phyloP scores from a whole-genome alignment of 2,329 filamentous ascomycete genomes.

The Curvularia eragrostidis region DNA sequence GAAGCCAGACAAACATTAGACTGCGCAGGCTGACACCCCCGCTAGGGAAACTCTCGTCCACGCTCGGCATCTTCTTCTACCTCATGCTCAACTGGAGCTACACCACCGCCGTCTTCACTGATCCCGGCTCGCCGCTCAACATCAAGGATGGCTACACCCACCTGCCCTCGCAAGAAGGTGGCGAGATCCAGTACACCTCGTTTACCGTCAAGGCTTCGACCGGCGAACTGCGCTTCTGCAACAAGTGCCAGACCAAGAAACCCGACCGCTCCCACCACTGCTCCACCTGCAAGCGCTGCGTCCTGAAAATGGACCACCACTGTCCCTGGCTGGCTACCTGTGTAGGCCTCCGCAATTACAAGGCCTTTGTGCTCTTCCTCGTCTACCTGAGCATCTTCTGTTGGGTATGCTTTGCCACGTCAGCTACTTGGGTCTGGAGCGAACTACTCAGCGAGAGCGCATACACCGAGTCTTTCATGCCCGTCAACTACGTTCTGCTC shows the following conservation, averaged over 20 bases:
- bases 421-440: conserved; percentile 81
- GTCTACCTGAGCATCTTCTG: conserved; percentile 89
- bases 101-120: conserved; percentile 90
- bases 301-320: conserved; percentile 99
- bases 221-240: conserved; percentile 88
- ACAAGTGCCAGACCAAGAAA: conserved; percentile 94
- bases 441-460: conserved; percentile 76
- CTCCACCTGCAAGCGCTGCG: conserved; percentile 90
- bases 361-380: conserved; percentile 90
- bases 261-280: conserved; percentile 97
- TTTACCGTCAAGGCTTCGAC: conserved; percentile 88
- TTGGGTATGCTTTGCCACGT: conserved; percentile 78
- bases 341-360: conserved; percentile 93
- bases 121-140: conserved; percentile 73
- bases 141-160: conserved; percentile 71
- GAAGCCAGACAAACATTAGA: not conserved
- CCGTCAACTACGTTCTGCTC: conserved; percentile 89
- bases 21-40: not conserved
- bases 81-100: conserved; percentile 85
- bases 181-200: conserved; percentile 65
- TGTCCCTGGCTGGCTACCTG: conserved; percentile 98
- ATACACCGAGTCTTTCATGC: conserved; percentile 78
- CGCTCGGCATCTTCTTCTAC: conserved; percentile 75
- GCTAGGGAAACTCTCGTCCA: conserved; percentile 58
- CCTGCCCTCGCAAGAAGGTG: conserved; percentile 74